Evolutionary conservation across 139 green algal genomes (phyloP).

Genomic region (Micractinium sp.): DNA sequence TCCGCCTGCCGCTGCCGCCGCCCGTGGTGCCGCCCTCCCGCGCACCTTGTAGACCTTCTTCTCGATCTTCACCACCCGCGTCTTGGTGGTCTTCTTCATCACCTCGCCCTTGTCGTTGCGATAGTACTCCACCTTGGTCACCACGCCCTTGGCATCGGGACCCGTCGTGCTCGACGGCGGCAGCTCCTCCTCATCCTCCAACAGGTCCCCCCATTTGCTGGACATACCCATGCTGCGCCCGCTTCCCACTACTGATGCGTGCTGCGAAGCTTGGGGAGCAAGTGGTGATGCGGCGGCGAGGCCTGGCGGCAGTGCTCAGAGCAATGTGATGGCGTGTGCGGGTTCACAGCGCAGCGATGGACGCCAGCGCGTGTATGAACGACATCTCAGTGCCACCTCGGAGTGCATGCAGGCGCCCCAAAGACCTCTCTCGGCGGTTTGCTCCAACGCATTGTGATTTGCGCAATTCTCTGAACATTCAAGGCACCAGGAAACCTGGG

Average conservation of each 20-base stretch:
- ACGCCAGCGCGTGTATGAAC: too few species aligned
- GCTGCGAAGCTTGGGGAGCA: neutral
- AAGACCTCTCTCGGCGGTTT: neutral
- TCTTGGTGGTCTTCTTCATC: constrained; percentile 92
- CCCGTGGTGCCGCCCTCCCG: neutral
- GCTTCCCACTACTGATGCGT: neutral
- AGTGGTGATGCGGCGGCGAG: neutral
- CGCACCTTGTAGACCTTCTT: constrained; percentile 91
- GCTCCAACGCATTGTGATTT: neutral
- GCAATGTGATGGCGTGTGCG: neutral
- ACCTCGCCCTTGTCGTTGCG: constrained; percentile 93
- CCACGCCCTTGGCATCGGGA: constrained; percentile 91
- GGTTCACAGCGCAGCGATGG: neutral
- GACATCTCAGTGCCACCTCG: neutral
- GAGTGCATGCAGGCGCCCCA: neutral
- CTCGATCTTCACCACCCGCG: constrained; percentile 87
- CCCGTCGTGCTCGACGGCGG: constrained; percentile 72
- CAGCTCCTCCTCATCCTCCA: constrained; percentile 81
- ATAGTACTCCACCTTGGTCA: constrained; percentile 90
- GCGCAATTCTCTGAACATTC: neutral
- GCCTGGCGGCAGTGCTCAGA: neutral
- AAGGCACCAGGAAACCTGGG: too few species aligned
- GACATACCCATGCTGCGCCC: neutral
- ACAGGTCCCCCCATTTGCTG: constrained; percentile 87
- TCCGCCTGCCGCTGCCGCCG: neutral